Percentiles rank a stretch among this genome's conserved stretches.
These are phyloP conservation scores for Kalanchoe fedtschenkoi DNA, from an alignment of 164 flowering plant genomes.

Conservation along the genomic window DNA sequence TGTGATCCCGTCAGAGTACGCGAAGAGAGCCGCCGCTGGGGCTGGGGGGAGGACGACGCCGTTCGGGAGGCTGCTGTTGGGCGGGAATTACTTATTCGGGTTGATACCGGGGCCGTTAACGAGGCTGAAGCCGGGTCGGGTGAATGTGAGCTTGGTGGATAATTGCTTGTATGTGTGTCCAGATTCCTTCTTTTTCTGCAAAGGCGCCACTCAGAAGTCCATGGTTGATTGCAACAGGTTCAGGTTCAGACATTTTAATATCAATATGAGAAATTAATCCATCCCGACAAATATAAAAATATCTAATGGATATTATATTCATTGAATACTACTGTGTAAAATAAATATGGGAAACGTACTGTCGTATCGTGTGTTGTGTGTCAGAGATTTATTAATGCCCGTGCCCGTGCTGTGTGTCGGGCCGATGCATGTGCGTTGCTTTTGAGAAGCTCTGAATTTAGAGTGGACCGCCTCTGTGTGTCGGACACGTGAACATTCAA, in stretches of 20 bases:
- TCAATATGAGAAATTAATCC: not conserved
- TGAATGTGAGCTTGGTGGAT: constrained; percentile 41
- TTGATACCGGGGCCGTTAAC: constrained; percentile 54
- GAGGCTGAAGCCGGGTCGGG: constrained; percentile 50
- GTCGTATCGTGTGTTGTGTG: too few species aligned
- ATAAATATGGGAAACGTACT: too few species aligned
- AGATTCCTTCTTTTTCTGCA: constrained; percentile 56
- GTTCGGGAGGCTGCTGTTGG: constrained; percentile 55
- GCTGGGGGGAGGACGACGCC: constrained; percentile 31
- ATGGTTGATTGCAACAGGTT: constrained; percentile 41
- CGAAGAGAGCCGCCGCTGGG: constrained; percentile 33
- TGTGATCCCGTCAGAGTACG: constrained; percentile 60
- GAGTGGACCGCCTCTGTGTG: too few species aligned
- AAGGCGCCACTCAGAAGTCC: constrained; percentile 73
- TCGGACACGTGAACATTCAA: too few species aligned
- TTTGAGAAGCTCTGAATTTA: too few species aligned
- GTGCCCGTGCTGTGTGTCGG: too few species aligned
- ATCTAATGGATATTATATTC: too few species aligned
- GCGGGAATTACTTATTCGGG: constrained; percentile 77
- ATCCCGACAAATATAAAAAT: too few species aligned
- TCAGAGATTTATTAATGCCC: too few species aligned
- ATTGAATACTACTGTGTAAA: too few species aligned
- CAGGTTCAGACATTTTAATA: constrained; percentile 14
- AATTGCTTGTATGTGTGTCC: constrained; percentile 79
- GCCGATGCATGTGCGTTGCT: too few species aligned